Base-by-base conservation (phyloP, 331 rosid genomes). In the Spiraea crenata region DNA sequence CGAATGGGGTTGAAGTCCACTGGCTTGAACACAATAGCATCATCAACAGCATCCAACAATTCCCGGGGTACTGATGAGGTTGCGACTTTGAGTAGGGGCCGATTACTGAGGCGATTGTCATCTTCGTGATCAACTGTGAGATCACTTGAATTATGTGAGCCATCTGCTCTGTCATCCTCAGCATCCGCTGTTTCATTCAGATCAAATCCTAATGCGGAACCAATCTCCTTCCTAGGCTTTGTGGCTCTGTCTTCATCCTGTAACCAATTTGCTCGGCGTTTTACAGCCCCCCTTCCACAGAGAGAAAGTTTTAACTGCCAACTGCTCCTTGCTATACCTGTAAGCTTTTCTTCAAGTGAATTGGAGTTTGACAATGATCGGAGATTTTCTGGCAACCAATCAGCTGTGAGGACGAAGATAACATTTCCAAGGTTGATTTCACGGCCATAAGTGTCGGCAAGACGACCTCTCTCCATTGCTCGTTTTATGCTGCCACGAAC, bases 141-240 rank as follows among this genome's bases (percentile, higher is more conserved):
- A 67, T 91, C 99, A 60, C 99, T 95, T 41, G 98, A 91, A 84
- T 88, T 91, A 63, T 69, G 82, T n/a, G 97, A 95, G 0, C 96
- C 93, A 48, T 93, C 96, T 48, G 86, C 77, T 41, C 82, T 83
- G 58, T 90, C 91, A 0, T 82, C 87, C 67, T 88, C 96, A 14
- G 65, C 80, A 54, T 77, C 71, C 0, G 92, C 96, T 48, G 93
- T 77, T 85, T 91, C 93, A 48, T 95, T 95, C 16, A 95, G 90
- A 88, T 95, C 96, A 15, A 95, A 95, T 10, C 85, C 81, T 73
- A 91, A 62, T 35, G 83, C 82, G 3, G 81, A 79, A 76, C 61
- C 61, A 4, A 20, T 40, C 45, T 85, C 97, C 57, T 79, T 86
- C 50, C 90, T 69, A 8, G 87, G 82, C 82, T 87, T 95, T 44